Evolutionary conservation across 192 early-diverging fungal genomes (phyloP).

Genomic region (Backusella psychrophila): DNA sequence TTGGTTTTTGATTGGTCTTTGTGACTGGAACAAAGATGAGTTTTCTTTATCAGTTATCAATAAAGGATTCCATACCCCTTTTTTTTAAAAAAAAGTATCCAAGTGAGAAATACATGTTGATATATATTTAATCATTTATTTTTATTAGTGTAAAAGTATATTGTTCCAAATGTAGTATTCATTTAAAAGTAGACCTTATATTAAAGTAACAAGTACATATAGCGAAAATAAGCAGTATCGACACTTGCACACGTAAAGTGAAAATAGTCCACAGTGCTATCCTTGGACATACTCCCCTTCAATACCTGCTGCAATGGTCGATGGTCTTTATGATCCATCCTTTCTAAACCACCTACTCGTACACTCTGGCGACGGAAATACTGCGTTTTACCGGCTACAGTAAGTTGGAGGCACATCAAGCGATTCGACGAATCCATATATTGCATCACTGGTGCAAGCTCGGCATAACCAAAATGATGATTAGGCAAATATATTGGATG

Average conservation of each 20-base stretch:
- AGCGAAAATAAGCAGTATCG: background rate
- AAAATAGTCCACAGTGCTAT: background rate
- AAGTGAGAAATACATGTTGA: too few relatives aligned
- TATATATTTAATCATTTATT: too few relatives aligned
- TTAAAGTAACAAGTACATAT: too few relatives aligned
- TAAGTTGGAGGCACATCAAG: background rate
- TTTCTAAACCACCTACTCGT: background rate
- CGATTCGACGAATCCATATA: too few relatives aligned
- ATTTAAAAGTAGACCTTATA: too few relatives aligned
- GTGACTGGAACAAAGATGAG: background rate
- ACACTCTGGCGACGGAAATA: background rate
- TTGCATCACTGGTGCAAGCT: background rate
- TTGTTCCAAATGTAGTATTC: too few relatives aligned
- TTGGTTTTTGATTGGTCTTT: background rate
- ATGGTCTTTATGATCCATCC: background rate
- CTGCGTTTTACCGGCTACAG: background rate
- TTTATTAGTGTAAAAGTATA: too few relatives aligned
- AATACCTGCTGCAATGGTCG: background rate
- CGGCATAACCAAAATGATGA: background rate
- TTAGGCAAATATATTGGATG: background rate
- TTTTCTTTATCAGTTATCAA: too few relatives aligned
- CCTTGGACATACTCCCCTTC: background rate
- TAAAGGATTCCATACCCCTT: too few relatives aligned
- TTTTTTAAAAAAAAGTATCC: too few relatives aligned
- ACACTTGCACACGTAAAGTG: background rate